Evolutionary conservation across 495 filamentous ascomycete genomes (phyloP), one percentile per base, ranked within the genome.

Genomic region (Podospora pseudoanserina): DNA sequence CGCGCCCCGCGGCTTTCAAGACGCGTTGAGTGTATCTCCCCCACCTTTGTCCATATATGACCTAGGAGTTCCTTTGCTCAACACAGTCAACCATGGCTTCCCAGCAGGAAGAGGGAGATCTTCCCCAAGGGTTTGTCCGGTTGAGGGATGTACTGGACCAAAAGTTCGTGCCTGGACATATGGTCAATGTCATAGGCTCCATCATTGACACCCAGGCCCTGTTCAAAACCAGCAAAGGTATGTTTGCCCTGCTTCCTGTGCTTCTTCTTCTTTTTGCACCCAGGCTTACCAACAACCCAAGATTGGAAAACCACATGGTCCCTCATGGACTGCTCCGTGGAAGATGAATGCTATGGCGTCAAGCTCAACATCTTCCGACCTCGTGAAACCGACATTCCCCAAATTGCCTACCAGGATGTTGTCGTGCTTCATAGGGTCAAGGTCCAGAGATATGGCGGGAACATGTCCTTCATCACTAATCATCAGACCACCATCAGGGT

Each of bases 121-220:
- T 79, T 30, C 81, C 81, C n/a, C 30, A 71, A 1, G 65, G 73
- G 15, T 79, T 78, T 66, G 68, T 59, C 9, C 63, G 30, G 13
- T 72, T 84, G 28, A 61, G 64, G 11, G 72, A 77, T 39, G 72
- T 81, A 53, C 66, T 78, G 16, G 76, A 81, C 2, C 70, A 70
- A 62, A 64, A 66, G 60, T 34, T 60, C 3, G 62, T 27, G 0
- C 16, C 66, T 4, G 78, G 79, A 4, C 65, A 19, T 2, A 67
- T 86, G 3, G 74, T 84, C n/a, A 80, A 73, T 68, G 79, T 86
- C 39, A 77, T 86, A 30, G 85, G 85, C 28, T 59, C 86, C 23
- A 77, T 85, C 0, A 82, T 74, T 54, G 86, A 89, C 61, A 79
- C 75, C 60, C 80, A 78, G 53, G 68, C 74, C 5, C 82, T 85